Conservation (phyloP, 805 yeast species). For the Sporopachydermia quercuum region DNA sequence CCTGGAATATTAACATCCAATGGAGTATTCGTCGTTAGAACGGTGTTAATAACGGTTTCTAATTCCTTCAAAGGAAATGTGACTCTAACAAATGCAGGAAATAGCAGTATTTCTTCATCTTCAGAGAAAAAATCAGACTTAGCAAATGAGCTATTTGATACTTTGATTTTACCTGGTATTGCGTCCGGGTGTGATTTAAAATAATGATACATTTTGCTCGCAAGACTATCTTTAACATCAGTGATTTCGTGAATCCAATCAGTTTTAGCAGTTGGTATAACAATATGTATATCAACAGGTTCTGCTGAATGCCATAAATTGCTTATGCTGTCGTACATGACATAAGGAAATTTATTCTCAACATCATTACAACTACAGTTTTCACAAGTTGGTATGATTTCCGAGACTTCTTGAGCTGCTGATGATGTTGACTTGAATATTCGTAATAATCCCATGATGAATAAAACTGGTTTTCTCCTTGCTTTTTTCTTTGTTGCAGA, state of each 20-base stretch:
- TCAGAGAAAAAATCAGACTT: not conserved
- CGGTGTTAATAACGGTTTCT: not conserved
- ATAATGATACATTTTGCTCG: conserved; percentile 25
- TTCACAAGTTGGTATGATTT: not conserved
- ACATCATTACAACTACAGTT: not conserved
- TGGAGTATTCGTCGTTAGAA: not conserved
- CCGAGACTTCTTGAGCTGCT: too few relatives aligned
- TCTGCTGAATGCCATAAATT: conserved; percentile 59
- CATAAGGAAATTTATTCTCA: conserved; percentile 14
- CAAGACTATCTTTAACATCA: conserved; percentile 30
- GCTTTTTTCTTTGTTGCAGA: too few relatives aligned
- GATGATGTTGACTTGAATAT: not conserved
- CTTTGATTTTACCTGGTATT: conserved; percentile 6
- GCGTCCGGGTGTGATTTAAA: conserved; percentile 13
- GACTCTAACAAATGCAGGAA: not conserved
- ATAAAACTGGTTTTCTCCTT: too few relatives aligned
- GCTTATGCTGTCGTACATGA: conserved; percentile 27
- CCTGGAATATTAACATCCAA: not conserved
- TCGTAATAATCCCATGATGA: not conserved
- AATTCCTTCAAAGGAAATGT: not conserved
- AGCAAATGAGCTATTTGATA: not conserved
- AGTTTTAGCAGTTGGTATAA: conserved; percentile 69
- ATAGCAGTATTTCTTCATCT: not conserved
- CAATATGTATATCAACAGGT: conserved; percentile 53
- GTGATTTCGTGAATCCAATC: conserved; percentile 80